Base-by-base conservation (phyloP, 257 asterid genomes). In the Cynanchum wilfordii region DNA sequence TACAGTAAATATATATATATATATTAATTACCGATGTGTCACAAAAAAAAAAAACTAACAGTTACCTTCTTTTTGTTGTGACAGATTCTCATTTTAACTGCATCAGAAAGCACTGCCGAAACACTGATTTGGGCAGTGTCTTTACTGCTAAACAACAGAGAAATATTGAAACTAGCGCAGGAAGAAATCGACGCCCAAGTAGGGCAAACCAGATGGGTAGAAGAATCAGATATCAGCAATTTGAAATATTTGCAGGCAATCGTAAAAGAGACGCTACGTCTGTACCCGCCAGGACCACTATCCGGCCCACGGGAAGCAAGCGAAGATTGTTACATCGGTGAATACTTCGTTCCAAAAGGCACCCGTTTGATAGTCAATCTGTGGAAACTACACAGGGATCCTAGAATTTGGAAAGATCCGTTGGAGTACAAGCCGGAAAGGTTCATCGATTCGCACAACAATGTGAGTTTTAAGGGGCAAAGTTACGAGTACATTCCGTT, bases 211-310 rank as follows among this genome's bases (percentile, higher is more conserved):
- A 84, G 77, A 75, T 76, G 80, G 82, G 85, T 84, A 55, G 82
- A 84, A 71, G 95, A 89, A 57, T 74, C 89, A n/a, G 90, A 89
- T 75, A 76, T 89, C 57, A 66, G 70, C 68, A 77, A 78, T 71
- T 81, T 89, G 27, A 45, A 8, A 3, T 85, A 83, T 79, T 33
- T 89, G 1, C 84, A 84, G 51, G 85, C 95, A 13, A 73, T 85
- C 20, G 74, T 89, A 27, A 84, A 87, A 56, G 95, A 89, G 54
- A 85, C 90, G 0, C 65, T 89, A 0, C 84, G 90, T n/a, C 29
- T 89, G 59, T 87, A 84, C 79, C 95, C 96, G 11, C 89, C 90
- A 1, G 96, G 90, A 0, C 92, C 96, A 2, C 70, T 89, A 12
- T 25, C 82, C 0, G 92, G 88, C 4, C 92, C 92, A 0, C 88